These are phyloP conservation scores for Rhizophlyctis rosea DNA, from an alignment of 192 early-diverging fungal genomes.

Conservation along the genomic window DNA sequence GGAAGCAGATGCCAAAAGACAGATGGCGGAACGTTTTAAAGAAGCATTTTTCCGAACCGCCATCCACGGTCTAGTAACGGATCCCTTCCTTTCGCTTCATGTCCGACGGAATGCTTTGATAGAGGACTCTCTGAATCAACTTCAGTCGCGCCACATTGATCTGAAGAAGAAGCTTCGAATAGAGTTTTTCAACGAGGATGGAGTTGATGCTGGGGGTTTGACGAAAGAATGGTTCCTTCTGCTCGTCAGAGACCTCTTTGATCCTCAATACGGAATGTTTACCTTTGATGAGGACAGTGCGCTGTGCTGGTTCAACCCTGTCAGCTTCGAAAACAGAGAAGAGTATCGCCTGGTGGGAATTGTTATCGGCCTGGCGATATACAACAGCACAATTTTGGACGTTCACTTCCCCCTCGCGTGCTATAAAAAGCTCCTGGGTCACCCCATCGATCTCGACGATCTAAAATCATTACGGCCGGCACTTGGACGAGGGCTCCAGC, in stretches of 20 bases:
- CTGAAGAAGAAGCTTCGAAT: constrained; percentile 54
- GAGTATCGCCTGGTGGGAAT: constrained; percentile 87
- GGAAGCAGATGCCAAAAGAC: constrained; percentile 41
- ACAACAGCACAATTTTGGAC: constrained; percentile 88
- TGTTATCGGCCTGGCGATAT: constrained; percentile 87
- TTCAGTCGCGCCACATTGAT: constrained; percentile 45
- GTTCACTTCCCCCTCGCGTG: constrained; percentile 80
- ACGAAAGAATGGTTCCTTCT: constrained; percentile 94
- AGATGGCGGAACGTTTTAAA: constrained; percentile 43
- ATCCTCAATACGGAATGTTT: constrained; percentile 81
- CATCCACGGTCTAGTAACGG: constrained; percentile 40
- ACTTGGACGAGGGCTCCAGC: constrained; percentile 71
- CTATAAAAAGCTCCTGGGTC: constrained; percentile 84
- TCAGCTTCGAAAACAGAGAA: constrained; percentile 48
- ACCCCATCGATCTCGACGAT: constrained; percentile 67
- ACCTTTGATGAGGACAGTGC: constrained; percentile 74
- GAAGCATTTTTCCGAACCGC: constrained; percentile 45
- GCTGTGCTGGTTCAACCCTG: constrained; percentile 79
- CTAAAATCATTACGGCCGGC: constrained; percentile 71
- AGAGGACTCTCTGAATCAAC: constrained; percentile 52
- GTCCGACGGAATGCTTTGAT: constrained; percentile 45
- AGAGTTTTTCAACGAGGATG: constrained; percentile 51
- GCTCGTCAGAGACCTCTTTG: constrained; percentile 84
- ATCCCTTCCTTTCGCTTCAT: constrained; percentile 51
- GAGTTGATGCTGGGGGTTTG: constrained; percentile 90